Evolutionary conservation across 768 basidiomycete species (phyloP).

Genomic region (Solioccasus polychromus): DNA sequence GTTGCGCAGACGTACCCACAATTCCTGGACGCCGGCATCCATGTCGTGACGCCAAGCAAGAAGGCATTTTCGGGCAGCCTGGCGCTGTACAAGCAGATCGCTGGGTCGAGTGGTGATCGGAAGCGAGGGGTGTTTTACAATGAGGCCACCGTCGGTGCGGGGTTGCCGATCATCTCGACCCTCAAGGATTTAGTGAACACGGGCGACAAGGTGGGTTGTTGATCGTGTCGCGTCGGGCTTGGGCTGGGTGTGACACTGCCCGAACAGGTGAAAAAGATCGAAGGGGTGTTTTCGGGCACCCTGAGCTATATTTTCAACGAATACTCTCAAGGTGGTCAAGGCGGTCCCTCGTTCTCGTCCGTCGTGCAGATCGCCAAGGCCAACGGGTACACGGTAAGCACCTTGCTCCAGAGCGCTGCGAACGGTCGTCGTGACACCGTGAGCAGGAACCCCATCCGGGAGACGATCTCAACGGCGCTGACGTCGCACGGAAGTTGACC

Average conservation of each 20-base stretch:
- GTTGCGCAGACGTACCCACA: constrained; percentile 81
- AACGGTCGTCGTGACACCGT: constrained; percentile 35
- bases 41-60: constrained; percentile 96
- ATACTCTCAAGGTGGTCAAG: constrained; percentile 69
- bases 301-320: constrained; percentile 99
- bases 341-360: constrained; percentile 79
- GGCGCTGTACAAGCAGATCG: constrained; percentile 64
- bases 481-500: constrained; percentile 95
- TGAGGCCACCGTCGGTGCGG: constrained; percentile 95
- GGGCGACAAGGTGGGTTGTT: constrained; percentile 76
- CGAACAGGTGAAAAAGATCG: constrained; percentile 76
- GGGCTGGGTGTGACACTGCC: neutral
- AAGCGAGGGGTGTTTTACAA: constrained; percentile 63
- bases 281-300: constrained; percentile 97
- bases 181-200: constrained; percentile 89
- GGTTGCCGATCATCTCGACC: constrained; percentile 87
- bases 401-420: too few relatives aligned
- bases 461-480: constrained; percentile 94
- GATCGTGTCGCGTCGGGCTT: neutral
- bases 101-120: constrained; percentile 37
- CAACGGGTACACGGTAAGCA: constrained; percentile 86
- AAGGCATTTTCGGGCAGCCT: constrained; percentile 85
- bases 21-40: constrained; percentile 74
- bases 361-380: constrained; percentile 86
- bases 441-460: constrained; percentile 92